Conservation (phyloP, 805 yeast genomes). For the baker's yeast (Saccharomyces cerevisiae) region DNA sequence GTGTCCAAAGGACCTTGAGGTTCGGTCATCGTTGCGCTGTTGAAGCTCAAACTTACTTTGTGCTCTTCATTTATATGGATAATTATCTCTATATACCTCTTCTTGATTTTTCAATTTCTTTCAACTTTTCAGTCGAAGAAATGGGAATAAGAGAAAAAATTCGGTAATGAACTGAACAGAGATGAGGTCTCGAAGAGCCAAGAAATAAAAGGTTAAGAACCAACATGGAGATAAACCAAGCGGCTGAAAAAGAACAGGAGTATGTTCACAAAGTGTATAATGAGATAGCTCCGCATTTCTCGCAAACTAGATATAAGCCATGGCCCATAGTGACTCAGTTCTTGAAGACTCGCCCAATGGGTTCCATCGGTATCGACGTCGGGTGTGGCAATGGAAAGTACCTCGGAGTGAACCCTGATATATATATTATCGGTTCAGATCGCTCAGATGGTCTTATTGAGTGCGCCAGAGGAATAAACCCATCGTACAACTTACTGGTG, state of each 20-base stretch:
- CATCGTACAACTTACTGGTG: constrained; percentile 47
- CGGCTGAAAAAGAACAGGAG: constrained; percentile 52
- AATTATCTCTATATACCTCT: neutral
- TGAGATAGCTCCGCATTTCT: constrained; percentile 86
- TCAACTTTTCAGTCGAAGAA: neutral
- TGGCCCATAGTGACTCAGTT: constrained; percentile 92
- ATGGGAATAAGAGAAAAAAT: neutral
- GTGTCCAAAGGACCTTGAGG: constrained; percentile 28
- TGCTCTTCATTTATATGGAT: neutral
- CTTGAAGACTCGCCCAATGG: constrained; percentile 39
- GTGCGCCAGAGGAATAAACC: constrained; percentile 46
- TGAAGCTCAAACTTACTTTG: neutral
- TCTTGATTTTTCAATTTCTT: neutral
- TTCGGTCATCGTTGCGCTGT: constrained; percentile 12
- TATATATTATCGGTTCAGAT: constrained; percentile 67
- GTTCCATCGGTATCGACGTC: constrained; percentile 77
- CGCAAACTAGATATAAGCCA: constrained; percentile 87
- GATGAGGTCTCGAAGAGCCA: neutral
- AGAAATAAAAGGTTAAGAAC: neutral
- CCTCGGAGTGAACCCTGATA: constrained; percentile 56
- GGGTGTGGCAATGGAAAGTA: constrained; percentile 98
- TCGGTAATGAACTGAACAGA: neutral
- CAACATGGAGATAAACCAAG: constrained; percentile 28
- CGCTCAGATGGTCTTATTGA: constrained; percentile 59
- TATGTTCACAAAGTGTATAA: constrained; percentile 91